Evolutionary conservation across 108 stramenopile species (phyloP), one percentile per base, ranked within the genome.

Genomic region (Cyclotella kingstonii): DNA sequence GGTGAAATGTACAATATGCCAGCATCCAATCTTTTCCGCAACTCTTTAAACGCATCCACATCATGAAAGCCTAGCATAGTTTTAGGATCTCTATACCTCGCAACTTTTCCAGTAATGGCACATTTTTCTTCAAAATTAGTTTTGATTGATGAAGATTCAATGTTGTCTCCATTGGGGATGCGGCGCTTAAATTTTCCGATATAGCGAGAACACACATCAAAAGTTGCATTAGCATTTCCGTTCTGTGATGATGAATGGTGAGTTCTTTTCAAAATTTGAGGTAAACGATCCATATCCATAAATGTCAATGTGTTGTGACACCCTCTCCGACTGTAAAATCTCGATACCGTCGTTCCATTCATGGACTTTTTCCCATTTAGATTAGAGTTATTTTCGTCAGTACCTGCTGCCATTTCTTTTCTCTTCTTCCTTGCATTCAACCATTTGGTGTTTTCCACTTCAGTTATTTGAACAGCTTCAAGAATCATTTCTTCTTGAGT

Each of bases 401-500:
- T 43, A n/a, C 8, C 42, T 38, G 43, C 34, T 39, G 17, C 50
- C 45, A 29, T 61, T 29, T 42, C 49, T 43, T 66, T 62, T 46
- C 40, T 43, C 0, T 62, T 45, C 26, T 77, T 66, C 43, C 56
- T 26, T n/a, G 50, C 39, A n/a, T 26, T 0, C 6, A 62, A 2
- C 53, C 58, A 94, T 65, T 84, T 78, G 42, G 63, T 14, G 76
- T 94, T 94, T 59, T 81, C 82, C 5, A 79, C 73, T 58, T 89
- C 89, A 46, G 93, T 94, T 4, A 60, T 57, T 28, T 78, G 66
- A 7, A 82, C 78, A 1, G 93, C 82, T 65, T 94, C 93, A 34
- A 94, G 40, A 6, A 94, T 68, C 27, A 94, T 53, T 57, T 94
- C 89, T 75, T 91, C 93, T 69, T 94, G 93, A 25, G 80, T 76